phyloP scores from a whole-genome alignment of 768 basidiomycete species.

The Daedaleopsis nitida region DNA sequence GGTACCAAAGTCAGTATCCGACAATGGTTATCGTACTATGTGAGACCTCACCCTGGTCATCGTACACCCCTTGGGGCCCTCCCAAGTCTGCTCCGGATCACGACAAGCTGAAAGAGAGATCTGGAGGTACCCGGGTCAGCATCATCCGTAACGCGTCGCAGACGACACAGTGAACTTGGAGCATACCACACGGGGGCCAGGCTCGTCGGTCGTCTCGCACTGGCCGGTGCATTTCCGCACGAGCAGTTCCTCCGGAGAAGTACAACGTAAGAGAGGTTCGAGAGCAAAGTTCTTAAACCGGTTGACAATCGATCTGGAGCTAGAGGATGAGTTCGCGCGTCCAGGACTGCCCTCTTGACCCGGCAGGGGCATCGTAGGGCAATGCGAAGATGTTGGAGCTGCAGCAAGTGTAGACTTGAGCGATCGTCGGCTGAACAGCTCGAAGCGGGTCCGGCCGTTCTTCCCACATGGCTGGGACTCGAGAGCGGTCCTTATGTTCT shows the following conservation, averaged over 20 bases:
- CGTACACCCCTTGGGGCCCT: constrained; percentile 11
- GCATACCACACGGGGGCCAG: constrained; percentile 2
- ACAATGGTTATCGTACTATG: no score
- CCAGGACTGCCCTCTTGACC: background rate
- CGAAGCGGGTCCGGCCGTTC: no score
- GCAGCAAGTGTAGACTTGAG: no score
- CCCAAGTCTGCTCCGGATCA: constrained; percentile 25
- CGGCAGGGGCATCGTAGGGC: background rate
- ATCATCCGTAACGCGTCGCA: no score
- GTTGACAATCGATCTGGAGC: background rate
- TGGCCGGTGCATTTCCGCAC: constrained; percentile 14
- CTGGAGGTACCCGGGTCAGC: background rate
- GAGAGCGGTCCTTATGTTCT: no score
- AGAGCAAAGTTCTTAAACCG: background rate
- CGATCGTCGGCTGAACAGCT: no score
- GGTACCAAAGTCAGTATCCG: no score
- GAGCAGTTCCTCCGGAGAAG: constrained; percentile 13
- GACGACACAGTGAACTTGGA: background rate
- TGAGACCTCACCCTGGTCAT: constrained; percentile 13
- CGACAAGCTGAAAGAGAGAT: constrained; percentile 21
- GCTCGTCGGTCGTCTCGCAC: constrained; percentile 3
- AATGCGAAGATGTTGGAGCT: no score
- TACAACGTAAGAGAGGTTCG: constrained; percentile 1
- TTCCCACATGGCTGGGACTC: no score
- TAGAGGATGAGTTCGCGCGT: background rate